A percentile compares a stretch with the other conserved stretches of the same genome.
phyloP scores from a whole-genome alignment of 441 rosid genomes.

The Populus hybrid region DNA sequence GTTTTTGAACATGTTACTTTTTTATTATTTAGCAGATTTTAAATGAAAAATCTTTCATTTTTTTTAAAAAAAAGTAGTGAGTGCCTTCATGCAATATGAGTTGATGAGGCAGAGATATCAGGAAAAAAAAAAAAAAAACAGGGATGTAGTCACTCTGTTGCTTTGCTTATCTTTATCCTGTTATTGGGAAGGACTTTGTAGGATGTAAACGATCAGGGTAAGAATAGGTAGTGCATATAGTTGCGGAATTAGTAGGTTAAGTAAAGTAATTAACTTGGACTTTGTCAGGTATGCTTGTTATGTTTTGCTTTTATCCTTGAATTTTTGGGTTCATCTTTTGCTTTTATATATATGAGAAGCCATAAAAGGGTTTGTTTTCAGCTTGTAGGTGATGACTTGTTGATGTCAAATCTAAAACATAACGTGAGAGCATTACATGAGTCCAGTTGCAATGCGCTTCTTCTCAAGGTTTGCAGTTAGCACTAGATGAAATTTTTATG shows the following conservation, averaged over 20 bases:
- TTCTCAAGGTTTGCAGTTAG: slow-evolving; percentile 67
- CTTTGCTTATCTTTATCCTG: neutral
- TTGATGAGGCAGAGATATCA: neutral
- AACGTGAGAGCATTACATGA: slow-evolving; percentile 72
- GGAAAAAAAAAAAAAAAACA: neutral
- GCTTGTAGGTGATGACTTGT: slow-evolving; percentile 88
- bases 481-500: neutral
- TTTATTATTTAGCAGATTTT: neutral
- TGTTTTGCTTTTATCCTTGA: neutral
- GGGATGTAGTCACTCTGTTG: neutral
- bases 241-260: no score
- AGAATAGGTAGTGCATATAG: no score
- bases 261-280: slow-evolving; percentile 39
- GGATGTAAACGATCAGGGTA: no score
- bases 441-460: slow-evolving; percentile 84
- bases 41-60: neutral
- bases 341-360: slow-evolving; percentile 8
- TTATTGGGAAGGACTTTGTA: neutral
- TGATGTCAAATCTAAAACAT: slow-evolving; percentile 88
- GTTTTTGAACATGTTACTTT: neutral
- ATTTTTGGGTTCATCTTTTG: neutral
- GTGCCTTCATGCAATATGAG: neutral
- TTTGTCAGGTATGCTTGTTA: slow-evolving; percentile 72
- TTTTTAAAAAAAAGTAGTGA: neutral
- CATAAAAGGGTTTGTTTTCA: slow-evolving; percentile 30